Percentiles rank a stretch among this genome's conserved stretches.
Evolutionary conservation across 148 eudicot genomes (phyloP).

Genomic region (Oxyria digyna): DNA sequence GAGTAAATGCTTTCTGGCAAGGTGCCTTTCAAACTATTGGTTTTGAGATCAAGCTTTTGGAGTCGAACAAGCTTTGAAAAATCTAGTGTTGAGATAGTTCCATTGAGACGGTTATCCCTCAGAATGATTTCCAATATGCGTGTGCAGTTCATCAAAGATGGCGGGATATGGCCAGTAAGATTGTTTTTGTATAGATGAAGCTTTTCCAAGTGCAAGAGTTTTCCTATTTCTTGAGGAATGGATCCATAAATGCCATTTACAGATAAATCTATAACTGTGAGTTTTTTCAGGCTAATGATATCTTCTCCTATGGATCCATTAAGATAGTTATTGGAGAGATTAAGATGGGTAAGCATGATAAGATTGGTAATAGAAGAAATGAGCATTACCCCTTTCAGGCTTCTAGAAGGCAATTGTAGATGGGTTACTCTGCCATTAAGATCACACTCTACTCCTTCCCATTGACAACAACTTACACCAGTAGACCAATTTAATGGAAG

Average conservation of each 20-base stretch:
- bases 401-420: conserved; percentile 36
- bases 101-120: neutral
- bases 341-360: conserved; percentile 37
- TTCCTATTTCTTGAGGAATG: neutral
- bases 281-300: neutral
- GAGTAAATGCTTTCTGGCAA: conserved; percentile 1
- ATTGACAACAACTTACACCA: conserved; percentile 47
- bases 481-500: conserved; percentile 53
- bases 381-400: conserved; percentile 24
- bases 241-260: neutral
- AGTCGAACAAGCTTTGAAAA: neutral
- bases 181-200: neutral
- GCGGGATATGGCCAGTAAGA: neutral
- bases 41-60: neutral
- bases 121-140: neutral
- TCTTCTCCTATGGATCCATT: neutral
- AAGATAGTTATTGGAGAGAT: conserved; percentile 24
- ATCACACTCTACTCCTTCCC: conserved; percentile 75
- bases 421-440: conserved; percentile 23
- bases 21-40: neutral
- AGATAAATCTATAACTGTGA: neutral
- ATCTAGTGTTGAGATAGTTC: neutral
- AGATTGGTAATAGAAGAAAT: conserved; percentile 38
- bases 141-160: conserved; percentile 1
- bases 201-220: neutral